Conservation (phyloP, 352 stramenopile species). For the Pythium oligandrum region DNA sequence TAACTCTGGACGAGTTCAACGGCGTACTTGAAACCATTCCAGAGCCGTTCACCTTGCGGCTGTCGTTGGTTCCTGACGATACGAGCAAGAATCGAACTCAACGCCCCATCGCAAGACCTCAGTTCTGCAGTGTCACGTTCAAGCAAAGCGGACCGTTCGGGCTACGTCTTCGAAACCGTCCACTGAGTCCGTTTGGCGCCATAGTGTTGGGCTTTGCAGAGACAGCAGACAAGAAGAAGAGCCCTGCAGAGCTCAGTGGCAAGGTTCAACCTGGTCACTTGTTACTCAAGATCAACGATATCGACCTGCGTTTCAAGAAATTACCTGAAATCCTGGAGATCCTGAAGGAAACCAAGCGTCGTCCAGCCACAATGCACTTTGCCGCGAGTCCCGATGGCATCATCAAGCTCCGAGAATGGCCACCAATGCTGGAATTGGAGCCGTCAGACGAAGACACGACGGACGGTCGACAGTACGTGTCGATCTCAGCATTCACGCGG, state of each 20-base stretch:
- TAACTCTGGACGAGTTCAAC: slow-evolving; percentile 67
- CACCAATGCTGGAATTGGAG: slow-evolving; percentile 79
- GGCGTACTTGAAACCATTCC: slow-evolving; percentile 44
- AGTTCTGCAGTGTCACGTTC: slow-evolving; percentile 61
- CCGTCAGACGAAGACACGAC: slow-evolving; percentile 48
- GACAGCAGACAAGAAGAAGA: slow-evolving; percentile 42
- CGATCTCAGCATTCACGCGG: slow-evolving; percentile 60
- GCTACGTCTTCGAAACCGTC: slow-evolving; percentile 67
- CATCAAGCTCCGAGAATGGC: slow-evolving; percentile 74
- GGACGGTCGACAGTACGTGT: slow-evolving; percentile 56
- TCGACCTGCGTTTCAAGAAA: slow-evolving; percentile 62
- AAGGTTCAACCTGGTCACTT: slow-evolving; percentile 72
- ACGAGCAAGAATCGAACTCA: slow-evolving; percentile 42
- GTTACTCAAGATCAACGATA: slow-evolving; percentile 57
- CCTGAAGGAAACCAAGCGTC: slow-evolving; percentile 49
- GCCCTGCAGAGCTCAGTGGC: slow-evolving; percentile 54
- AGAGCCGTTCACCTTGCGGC: slow-evolving; percentile 55
- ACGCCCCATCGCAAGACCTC: slow-evolving; percentile 40
- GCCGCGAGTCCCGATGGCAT: slow-evolving; percentile 70
- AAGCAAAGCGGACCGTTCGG: slow-evolving; percentile 71
- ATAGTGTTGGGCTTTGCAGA: slow-evolving; percentile 76
- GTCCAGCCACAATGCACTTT: slow-evolving; percentile 71
- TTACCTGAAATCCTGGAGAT: slow-evolving; percentile 54
- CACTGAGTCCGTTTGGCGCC: slow-evolving; percentile 53
- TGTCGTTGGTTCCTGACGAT: slow-evolving; percentile 63